Base-by-base conservation (phyloP, 148 eudicot species). In the Camellia granthamiana region DNA sequence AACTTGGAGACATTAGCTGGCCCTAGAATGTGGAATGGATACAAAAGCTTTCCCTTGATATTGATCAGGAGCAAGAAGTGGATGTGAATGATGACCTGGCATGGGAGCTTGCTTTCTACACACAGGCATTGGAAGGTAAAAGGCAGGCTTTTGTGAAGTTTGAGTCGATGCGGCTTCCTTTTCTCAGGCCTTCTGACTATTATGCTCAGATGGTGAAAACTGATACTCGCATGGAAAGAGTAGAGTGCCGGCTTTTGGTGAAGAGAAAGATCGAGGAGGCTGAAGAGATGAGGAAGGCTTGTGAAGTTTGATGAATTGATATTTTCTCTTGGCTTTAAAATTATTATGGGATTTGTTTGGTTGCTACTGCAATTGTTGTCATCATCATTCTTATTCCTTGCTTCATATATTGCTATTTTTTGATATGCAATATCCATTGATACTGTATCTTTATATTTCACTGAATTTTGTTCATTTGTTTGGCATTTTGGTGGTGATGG, bases 141-240 rank as follows among this genome's bases (percentile, higher is more conserved):
- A 82, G 97, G 73, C 86, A 92, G 77, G 99, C 97, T 49, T 91
- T 88, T 62, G 85, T 74, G 52, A 93, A 92, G 84, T 93, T 95
- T 58, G 88, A 95, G 76, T 81, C 91, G 0, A 84, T 81, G 90
- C 89, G 86, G 44, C 79, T 84, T 14, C 99, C 97, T 59, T 93
- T 88, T 81, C 88, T 93, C 51, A 86, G 99, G 84, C 99, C 97
- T 13, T 69, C 89, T 7, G 97, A 95, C 78, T 93, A 90, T 78
- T 95, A 93, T 75, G 97, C 99, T 69, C 97, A 93, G 84, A 95
- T 93, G 99, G 97, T 92, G 85, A 95, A 95, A 82, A 74, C 89
- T 7, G 99, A 93, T 83, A 7, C 83, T 43, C 99, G 93, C 89
- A 95, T 93, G 97, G 97, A 85, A 80, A 95, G 87, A 78, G 87